A percentile compares a stretch with the other conserved stretches of the same genome.
phyloP scores from a whole-genome alignment of 139 green algal species.

The Tetradesmus lagerheimii region DNA sequence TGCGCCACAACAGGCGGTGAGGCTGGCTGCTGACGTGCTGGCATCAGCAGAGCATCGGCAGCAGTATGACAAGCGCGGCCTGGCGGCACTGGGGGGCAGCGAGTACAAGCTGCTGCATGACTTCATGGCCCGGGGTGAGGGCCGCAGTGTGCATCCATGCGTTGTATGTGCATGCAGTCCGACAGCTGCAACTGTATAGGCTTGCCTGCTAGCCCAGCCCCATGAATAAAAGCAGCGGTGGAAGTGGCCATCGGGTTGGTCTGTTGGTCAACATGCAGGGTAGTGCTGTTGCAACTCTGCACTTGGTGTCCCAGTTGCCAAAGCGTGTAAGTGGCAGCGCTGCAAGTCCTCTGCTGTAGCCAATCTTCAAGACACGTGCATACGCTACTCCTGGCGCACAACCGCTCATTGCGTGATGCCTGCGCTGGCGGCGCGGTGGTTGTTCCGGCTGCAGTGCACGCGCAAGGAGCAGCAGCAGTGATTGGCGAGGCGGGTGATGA shows the following conservation, averaged over 20 bases:
- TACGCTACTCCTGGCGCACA: not conserved
- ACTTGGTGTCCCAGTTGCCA: too few relatives aligned
- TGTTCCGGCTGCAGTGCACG: not conserved
- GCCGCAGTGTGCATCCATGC: not conserved
- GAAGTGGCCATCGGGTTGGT: too few relatives aligned
- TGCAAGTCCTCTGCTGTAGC: too few relatives aligned
- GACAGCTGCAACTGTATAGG: too few relatives aligned
- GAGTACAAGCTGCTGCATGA: slow-evolving; percentile 26
- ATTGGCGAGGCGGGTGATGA: slow-evolving; percentile 36
- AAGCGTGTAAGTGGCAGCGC: too few relatives aligned
- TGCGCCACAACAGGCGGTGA: not conserved
- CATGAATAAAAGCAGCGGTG: too few relatives aligned
- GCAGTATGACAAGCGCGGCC: slow-evolving; percentile 45
- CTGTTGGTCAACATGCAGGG: not conserved
- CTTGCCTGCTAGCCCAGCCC: too few relatives aligned
- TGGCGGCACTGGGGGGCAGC: slow-evolving; percentile 29
- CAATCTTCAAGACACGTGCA: not conserved
- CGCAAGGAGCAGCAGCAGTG: slow-evolving; percentile 7
- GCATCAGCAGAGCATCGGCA: not conserved
- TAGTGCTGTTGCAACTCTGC: not conserved
- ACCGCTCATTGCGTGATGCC: too few relatives aligned
- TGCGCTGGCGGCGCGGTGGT: too few relatives aligned
- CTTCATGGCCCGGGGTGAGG: slow-evolving; percentile 23
- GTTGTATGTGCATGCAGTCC: not conserved
- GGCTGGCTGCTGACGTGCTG: slow-evolving; percentile 48